These are phyloP conservation scores for Ascochyta viciae-villosae DNA, from an alignment of 2,329 filamentous ascomycete species.

Conservation along the genomic window DNA sequence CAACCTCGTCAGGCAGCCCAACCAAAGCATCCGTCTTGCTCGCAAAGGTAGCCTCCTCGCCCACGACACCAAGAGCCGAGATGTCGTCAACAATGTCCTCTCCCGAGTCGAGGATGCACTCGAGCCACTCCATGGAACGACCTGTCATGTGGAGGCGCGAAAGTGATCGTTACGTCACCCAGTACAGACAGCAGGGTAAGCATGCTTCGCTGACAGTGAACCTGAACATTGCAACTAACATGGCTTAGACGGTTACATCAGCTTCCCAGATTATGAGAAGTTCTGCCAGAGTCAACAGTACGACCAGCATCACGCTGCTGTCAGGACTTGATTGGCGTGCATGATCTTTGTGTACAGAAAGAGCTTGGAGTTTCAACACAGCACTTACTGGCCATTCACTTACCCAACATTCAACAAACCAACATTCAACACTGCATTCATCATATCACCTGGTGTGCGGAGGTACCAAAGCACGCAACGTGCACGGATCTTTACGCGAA, in stretches of 20 bases:
- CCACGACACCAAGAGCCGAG: conserved; percentile 48
- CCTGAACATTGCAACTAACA: conserved; percentile 23
- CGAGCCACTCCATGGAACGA: conserved; percentile 39
- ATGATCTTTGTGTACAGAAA: background rate
- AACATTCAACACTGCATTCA: background rate
- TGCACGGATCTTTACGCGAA: background rate
- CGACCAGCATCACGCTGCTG: conserved; percentile 38
- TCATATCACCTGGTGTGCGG: background rate
- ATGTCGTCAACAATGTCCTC: conserved; percentile 41
- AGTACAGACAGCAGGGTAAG: conserved; percentile 49
- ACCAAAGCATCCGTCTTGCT: conserved; percentile 52
- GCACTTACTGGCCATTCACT: background rate
- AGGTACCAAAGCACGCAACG: background rate
- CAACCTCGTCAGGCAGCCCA: conserved; percentile 47
- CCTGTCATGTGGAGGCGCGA: conserved; percentile 46
- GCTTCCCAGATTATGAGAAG: conserved; percentile 76
- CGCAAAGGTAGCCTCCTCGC: conserved; percentile 54
- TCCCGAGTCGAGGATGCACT: conserved; percentile 37
- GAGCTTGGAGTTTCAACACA: conserved; percentile 7
- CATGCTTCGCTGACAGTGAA: conserved; percentile 9
- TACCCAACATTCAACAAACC: conserved; percentile 4
- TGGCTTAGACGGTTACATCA: conserved; percentile 66
- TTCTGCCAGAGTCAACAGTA: conserved; percentile 57
- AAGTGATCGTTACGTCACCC: conserved; percentile 47
- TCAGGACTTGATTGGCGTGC: conserved; percentile 41